Base-by-base conservation (phyloP, 2,329 filamentous ascomycete genomes). In the Lomentospora prolificans region DNA sequence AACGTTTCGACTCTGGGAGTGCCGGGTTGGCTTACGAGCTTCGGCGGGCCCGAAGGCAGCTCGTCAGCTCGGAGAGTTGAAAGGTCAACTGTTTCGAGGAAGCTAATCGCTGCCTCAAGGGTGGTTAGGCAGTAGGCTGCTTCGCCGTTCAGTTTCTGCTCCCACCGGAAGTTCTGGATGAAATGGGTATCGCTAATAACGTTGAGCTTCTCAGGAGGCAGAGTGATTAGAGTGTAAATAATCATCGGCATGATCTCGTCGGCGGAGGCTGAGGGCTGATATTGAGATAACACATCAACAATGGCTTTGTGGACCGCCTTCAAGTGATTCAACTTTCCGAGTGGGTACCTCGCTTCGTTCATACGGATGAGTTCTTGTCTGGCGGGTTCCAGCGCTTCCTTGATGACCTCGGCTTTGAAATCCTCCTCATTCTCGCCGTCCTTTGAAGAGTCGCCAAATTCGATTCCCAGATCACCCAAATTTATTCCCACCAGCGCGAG, bases 181-280 rank as follows among this genome's bases (percentile, higher is more conserved):
- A 97, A 99, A 62, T 87, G 84, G n/a, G 95, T 76, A 67, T 99
- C 95, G 74, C 92, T 97, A 65, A 96, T 90, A 56, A 91, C 86
- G 67, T 91, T 89, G 51, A 97, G 85, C 31, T 85, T 82, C 68
- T 94, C 88, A 0, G 91, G 87, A 0, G 90, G 86, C 48, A 91
- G 86, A 2, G 90, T 96, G 66, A 99, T 95, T 58, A 99, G 80
- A 0, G 90, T 89, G 72, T 95, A 99, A 59, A 99, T 99, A 60
- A 99, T 79, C 69, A 95, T 96, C 0, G 94, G 94, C 68, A 99
- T 84, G 55, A 99, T 95, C 70, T 97, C 94, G 66, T 99, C 94
- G 2, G 94, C 94, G 1, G 94, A 97, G 1, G 94, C 96, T 0
- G 91, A 84, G 17, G 81, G 82, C 59, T 84, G 82, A 58, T 85